These are phyloP conservation scores for Cyberlindnera samutprakarnensis DNA, from an alignment of 805 yeast species.

Conservation along the genomic window DNA sequence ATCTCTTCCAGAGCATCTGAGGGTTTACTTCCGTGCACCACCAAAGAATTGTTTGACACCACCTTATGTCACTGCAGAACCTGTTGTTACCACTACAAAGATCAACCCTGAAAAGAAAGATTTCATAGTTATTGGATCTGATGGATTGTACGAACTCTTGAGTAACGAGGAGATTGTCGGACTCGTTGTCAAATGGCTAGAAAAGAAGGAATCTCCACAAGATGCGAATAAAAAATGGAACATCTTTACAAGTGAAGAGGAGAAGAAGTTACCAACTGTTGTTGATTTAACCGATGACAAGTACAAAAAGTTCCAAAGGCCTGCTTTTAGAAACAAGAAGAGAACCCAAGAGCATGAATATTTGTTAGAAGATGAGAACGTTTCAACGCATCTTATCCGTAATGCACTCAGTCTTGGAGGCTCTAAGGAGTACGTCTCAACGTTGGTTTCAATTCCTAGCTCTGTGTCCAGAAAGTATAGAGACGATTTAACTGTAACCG, in stretches of 20 bases:
- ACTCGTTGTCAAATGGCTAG: slow-evolving; percentile 90
- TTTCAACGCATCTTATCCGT: slow-evolving; percentile 86
- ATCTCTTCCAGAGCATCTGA: slow-evolving; percentile 69
- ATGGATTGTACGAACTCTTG: slow-evolving; percentile 88
- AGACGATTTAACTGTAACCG: slow-evolving; percentile 94
- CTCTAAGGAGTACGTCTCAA: slow-evolving; percentile 77
- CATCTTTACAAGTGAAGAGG: slow-evolving; percentile 14
- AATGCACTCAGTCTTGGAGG: slow-evolving; percentile 91
- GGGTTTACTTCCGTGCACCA: slow-evolving; percentile 72
- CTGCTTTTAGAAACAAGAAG: slow-evolving; percentile 58
- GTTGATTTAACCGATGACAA: slow-evolving; percentile 52
- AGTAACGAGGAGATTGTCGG: slow-evolving; percentile 91
- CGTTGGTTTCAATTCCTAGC: slow-evolving; percentile 83
- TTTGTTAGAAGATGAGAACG: slow-evolving; percentile 76
- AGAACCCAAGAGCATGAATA: slow-evolving; percentile 30
- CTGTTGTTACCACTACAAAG: slow-evolving; percentile 78
- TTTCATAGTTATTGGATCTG: slow-evolving; percentile 88
- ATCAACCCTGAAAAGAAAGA: slow-evolving; percentile 66
- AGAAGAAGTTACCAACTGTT: slow-evolving; percentile 54
- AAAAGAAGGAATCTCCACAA: slow-evolving; percentile 39
- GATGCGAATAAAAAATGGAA: slow-evolving; percentile 13
- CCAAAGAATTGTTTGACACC: slow-evolving; percentile 78
- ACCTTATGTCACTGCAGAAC: slow-evolving; percentile 96
- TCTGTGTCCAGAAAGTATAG: slow-evolving; percentile 89
- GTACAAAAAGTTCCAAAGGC: slow-evolving; percentile 53